A percentile compares a stretch with the other conserved stretches of the same genome.
Conservation (phyloP, 148 eudicot genomes). For the Chenopodium formosanum region DNA sequence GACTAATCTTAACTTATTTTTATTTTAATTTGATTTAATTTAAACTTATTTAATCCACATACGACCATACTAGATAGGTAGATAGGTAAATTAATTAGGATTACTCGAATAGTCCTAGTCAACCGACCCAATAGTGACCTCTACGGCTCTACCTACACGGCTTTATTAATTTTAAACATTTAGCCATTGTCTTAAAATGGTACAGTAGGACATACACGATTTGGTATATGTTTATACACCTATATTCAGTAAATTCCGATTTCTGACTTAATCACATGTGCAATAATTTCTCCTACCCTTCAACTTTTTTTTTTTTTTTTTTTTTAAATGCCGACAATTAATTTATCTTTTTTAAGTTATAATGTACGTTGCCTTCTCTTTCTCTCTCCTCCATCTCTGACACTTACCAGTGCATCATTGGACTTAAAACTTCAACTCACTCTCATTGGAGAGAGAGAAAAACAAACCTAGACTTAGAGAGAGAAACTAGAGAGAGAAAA, state of each 20-base stretch:
- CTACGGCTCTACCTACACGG: no score
- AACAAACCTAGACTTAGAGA: background rate
- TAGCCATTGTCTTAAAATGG: background rate
- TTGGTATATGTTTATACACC: background rate
- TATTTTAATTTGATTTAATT: no score
- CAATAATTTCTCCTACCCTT: conserved; percentile 20
- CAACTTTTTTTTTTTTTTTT: no score
- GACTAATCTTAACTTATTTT: no score
- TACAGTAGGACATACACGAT: background rate
- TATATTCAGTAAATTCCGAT: background rate
- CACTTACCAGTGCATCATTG: conserved; percentile 19
- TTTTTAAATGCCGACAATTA: background rate
- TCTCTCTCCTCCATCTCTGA: conserved; percentile 11
- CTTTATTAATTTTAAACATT: no score
- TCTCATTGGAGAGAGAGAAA: conserved; percentile 4
- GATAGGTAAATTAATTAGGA: no score
- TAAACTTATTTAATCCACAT: no score
- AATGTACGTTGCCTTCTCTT: background rate
- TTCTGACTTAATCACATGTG: conserved; percentile 20
- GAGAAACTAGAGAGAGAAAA: conserved; percentile 3
- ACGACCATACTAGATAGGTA: no score
- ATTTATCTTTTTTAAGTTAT: background rate
- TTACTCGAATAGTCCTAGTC: no score
- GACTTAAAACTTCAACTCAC: conserved; percentile 10
- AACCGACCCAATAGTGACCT: no score